Evolutionary conservation across 495 filamentous ascomycete species (phyloP), one percentile per base, ranked within the genome.

Genomic region (Penicillium odoratum): DNA sequence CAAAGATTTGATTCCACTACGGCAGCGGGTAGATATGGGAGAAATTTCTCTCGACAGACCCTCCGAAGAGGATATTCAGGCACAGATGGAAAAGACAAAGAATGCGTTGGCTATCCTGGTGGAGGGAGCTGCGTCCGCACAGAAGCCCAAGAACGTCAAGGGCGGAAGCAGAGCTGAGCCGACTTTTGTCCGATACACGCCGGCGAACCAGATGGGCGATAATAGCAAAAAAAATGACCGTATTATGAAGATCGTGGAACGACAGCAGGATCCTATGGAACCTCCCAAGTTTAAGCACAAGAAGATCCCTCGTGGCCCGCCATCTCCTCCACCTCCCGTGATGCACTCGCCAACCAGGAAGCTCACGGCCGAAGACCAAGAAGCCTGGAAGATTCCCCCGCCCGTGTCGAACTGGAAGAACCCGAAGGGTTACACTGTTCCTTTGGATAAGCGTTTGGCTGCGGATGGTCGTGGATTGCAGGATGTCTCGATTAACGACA

Each of bases 371-470:
- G 93, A 93, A 69, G 94, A 99, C 63, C 95, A 98, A 74, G 94
- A 97, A 72, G 89, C 88, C 13, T 98, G 94, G 94, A 91, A 86
- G 58, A 96, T 98, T 34, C 92, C 94, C 1, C 93, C 94, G 0
- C 88, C 95, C 0, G 88, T 99, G 3, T 95, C 90, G 15, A 96
- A 97, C 70, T 99, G 94, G 94, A 99, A 99, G 83, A 99, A 99
- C 66, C 90, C 93, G 0, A 97, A 97, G 75, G 94, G 94, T 67
- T 99, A 97, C 64, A 99, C 94, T 0, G 91, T 99, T 3, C 92
- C 94, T 4, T 75, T 99, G 25, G 95, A 98, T 68, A 99, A 98
- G 78, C 89, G 94, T 69, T 75, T 99, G 60, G 94, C 94, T n/a
- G 92, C 94, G 2, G 93, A 97, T 74, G 94, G 94, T 3, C 84